These are phyloP conservation scores for Trichosporon faecale DNA, from an alignment of 1,284 basidiomycete genomes.

Conservation along the genomic window DNA sequence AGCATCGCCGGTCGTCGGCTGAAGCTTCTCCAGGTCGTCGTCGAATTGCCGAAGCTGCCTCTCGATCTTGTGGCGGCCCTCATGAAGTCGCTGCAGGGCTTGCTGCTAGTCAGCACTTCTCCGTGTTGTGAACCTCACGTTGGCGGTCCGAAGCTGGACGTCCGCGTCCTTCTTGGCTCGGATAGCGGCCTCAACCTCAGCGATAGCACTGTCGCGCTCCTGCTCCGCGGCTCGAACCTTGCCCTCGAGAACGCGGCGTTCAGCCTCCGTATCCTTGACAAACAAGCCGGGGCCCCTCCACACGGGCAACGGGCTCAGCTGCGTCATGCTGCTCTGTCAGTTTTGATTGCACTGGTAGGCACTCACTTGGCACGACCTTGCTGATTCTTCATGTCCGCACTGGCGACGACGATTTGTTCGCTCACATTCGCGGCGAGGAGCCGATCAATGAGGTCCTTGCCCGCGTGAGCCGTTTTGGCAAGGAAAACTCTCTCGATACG, in stretches of 20 bases:
- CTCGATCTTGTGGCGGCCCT: not conserved
- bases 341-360: not conserved
- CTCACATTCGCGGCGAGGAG: constrained; percentile 35
- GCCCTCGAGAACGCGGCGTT: not conserved
- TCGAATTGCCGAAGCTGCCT: not conserved
- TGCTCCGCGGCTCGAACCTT: not conserved
- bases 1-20: constrained; percentile 1
- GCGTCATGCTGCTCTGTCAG: not conserved
- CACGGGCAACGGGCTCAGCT: constrained; percentile 24
- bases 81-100: not conserved
- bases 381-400: constrained; percentile 31
- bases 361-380: not conserved
- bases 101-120: not conserved
- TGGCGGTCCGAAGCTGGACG: not conserved
- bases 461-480: constrained; percentile 61
- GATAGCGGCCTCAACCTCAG: not conserved
- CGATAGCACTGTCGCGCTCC: not conserved
- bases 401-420: constrained; percentile 22
- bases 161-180: not conserved
- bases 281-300: constrained; percentile 32
- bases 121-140: not conserved
- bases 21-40: not conserved
- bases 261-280: constrained; percentile 30
- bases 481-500: constrained; percentile 73
- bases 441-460: constrained; percentile 58